Conservation (phyloP, 2,329 filamentous ascomycete species). For the Ophiostoma piceae region DNA sequence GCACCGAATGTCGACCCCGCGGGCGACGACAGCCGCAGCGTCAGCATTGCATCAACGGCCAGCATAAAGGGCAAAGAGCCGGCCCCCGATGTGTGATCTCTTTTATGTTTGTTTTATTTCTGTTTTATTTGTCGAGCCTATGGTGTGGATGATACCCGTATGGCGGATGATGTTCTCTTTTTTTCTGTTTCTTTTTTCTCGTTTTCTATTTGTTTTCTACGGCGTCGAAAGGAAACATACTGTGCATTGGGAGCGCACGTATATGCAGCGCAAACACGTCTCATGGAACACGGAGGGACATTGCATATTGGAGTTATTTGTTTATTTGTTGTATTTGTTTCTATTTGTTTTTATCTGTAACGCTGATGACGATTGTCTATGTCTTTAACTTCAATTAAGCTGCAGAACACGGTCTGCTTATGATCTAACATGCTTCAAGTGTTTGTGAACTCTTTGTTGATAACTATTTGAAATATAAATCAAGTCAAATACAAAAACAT, state of each 20-base stretch:
- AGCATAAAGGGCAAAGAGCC: background rate
- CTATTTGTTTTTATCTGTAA: background rate
- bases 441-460: background rate
- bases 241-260: background rate
- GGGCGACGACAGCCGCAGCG: background rate
- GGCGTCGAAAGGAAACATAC: background rate
- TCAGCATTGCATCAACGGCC: background rate
- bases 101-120: background rate
- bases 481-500: too few relatives aligned
- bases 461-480: too few relatives aligned
- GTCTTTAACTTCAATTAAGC: background rate
- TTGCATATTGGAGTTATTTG: constrained; percentile 2
- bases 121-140: background rate
- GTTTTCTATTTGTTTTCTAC: background rate
- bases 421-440: background rate
- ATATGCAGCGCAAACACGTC: constrained; percentile 4
- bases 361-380: background rate
- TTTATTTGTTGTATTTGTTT: background rate
- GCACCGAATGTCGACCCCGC: background rate
- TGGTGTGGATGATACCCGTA: constrained; percentile 1
- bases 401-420: background rate
- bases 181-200: background rate
- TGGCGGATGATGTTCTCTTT: constrained; percentile 5
- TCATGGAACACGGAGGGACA: constrained; percentile 3
- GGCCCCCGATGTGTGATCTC: background rate